A percentile compares a stretch with the other conserved stretches of the same genome.
Evolutionary conservation across 306 rosid species (phyloP).

Genomic region (Dryas drummondii): DNA sequence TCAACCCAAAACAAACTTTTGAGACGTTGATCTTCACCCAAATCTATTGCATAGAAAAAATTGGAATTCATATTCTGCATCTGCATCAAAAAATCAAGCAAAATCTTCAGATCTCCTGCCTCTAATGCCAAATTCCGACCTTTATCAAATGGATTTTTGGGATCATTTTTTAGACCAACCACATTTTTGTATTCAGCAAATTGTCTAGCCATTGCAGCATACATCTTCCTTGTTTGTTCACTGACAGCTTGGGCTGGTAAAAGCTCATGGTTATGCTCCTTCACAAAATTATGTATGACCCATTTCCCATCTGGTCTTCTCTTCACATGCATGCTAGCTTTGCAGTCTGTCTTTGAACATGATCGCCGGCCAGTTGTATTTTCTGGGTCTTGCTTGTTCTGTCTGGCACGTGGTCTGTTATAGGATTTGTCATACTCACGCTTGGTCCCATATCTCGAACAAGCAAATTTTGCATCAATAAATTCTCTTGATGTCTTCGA

Average conservation of each 20-base stretch:
- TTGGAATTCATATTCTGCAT: conserved; percentile 85
- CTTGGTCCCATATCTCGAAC: conserved; percentile 95
- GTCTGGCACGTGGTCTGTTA: conserved; percentile 86
- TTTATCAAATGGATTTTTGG: conserved; percentile 77
- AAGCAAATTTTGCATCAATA: conserved; percentile 98
- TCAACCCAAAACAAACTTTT: conserved; percentile 88
- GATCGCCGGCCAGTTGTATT: conserved; percentile 89
- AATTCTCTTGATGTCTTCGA: conserved; percentile 96
- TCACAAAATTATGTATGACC: conserved; percentile 94
- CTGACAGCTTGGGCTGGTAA: conserved; percentile 99
- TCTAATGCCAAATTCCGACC: conserved; percentile 77
- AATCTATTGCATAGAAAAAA: conserved; percentile 83
- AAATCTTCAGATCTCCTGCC: conserved; percentile 69
- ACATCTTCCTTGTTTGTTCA: conserved; percentile 97
- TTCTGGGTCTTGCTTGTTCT: conserved; percentile 88
- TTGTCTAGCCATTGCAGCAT: conserved; percentile 98
- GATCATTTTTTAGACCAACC: conserved; percentile 78
- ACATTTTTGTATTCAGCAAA: conserved; percentile 96
- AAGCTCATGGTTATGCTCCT: conserved; percentile 94
- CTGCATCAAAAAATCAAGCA: conserved; percentile 72
- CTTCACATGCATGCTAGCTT: conserved; percentile 99
- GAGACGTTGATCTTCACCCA: conserved; percentile 87
- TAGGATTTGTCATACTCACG: conserved; percentile 89
- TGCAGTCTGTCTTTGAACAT: conserved; percentile 94
- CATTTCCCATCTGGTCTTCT: conserved; percentile 95